Percentiles rank a stretch among this genome's conserved stretches.
phyloP scores from a whole-genome alignment of 768 basidiomycete species.

The Phaeotremella skinneri region DNA sequence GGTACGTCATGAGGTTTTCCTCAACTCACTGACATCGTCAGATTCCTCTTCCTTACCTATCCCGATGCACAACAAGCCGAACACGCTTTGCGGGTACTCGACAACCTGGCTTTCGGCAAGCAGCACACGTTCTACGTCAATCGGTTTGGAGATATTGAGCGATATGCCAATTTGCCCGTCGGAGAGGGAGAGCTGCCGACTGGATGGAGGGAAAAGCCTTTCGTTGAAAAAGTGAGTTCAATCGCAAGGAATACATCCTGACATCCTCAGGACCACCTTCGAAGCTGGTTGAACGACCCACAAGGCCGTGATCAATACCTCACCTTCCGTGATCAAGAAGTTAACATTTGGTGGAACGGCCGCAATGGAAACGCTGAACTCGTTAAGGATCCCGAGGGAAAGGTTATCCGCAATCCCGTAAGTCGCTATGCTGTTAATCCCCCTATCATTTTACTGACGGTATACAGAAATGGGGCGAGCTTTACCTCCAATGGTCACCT shows the following conservation, averaged over 20 bases:
- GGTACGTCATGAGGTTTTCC: constrained; percentile 60
- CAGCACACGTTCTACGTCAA: constrained; percentile 81
- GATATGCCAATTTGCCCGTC: constrained; percentile 62
- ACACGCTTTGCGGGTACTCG: constrained; percentile 50
- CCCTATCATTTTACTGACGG: constrained; percentile 1
- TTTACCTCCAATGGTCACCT: constrained; percentile 96
- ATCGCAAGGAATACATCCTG: neutral
- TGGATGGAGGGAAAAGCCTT: constrained; percentile 48
- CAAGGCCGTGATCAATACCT: constrained; percentile 94
- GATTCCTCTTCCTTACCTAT: constrained; percentile 69
- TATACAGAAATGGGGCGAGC: constrained; percentile 85
- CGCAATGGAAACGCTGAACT: constrained; percentile 60
- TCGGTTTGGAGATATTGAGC: constrained; percentile 85
- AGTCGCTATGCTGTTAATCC: constrained; percentile 40
- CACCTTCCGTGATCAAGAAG: constrained; percentile 87
- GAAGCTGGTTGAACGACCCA: constrained; percentile 89
- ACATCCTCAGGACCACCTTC: constrained; percentile 79
- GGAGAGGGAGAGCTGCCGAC: constrained; percentile 46
- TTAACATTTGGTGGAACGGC: constrained; percentile 87
- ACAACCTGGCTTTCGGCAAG: constrained; percentile 68
- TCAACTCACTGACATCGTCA: constrained; percentile 48
- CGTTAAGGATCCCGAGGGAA: constrained; percentile 45
- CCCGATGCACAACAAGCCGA: constrained; percentile 49
- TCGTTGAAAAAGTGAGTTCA: constrained; percentile 37
- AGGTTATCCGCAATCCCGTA: constrained; percentile 65